Evolutionary conservation across 805 yeast genomes (phyloP), one percentile per base, ranked within the genome.

Genomic region (Metschnikowia arizonensis): DNA sequence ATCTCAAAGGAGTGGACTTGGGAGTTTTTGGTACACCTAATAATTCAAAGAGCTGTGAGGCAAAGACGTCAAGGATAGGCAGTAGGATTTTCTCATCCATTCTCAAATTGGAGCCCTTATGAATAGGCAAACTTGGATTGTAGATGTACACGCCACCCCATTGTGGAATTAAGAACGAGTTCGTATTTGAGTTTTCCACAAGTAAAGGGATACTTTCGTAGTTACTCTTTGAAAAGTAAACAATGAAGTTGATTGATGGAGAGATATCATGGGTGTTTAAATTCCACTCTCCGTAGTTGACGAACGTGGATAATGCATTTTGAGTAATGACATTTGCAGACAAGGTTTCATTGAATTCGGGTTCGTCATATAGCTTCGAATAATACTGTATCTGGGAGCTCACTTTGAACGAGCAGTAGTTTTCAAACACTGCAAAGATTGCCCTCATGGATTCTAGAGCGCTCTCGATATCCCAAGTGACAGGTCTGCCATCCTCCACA

Each of bases 271-370:
- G 74, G 63, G 50, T 84, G 72, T 54, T 74, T 43, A 79, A 66
- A 45, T 83, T 83, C 95, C 95, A 85, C 53, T 86, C 95, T 2
- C 93, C 89, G 53, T 80, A 81, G 63, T 91, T 93, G 48, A 90
- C 77, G 52, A 87, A 79, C 11, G 90, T 84, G 1, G 95, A 76
- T 29, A 90, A 69, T 45, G 85, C 85, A 7, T 69, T 60, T 44
- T 72, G 65, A 19, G 71, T 68, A 14, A 84, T 66, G 2, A 70
- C 47, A 17, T 65, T 62, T 0, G 62, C 52, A 1, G 60, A 64
- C 15, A 53, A 48, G 5, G 53, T 50, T 17, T 52, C 58, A 34
- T 64, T 58, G 29, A 52, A 57, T 8, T 43, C 34, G 28, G 68
- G 57, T 37, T 58, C 50, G 34, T 50, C 49, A 11, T 64, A 53